Conservation (phyloP, 2,329 filamentous ascomycete species). For the Fonsecaea erecta region DNA sequence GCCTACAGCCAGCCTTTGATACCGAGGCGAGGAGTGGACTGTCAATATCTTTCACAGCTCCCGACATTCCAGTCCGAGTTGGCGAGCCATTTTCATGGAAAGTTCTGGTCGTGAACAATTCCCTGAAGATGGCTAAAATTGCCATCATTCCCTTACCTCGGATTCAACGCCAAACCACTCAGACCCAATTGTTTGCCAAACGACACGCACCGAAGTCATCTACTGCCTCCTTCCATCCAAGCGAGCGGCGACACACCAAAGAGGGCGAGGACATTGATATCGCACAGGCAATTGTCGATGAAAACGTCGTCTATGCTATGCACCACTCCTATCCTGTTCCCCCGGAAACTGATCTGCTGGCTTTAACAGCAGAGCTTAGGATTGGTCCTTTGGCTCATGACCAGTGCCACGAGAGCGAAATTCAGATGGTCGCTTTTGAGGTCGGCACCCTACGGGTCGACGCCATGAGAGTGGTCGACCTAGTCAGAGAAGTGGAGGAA, state of each 20-base stretch:
- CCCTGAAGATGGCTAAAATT: conserved; percentile 58
- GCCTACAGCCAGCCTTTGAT: conserved; percentile 21
- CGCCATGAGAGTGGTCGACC: conserved; percentile 37
- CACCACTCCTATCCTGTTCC: conserved; percentile 51
- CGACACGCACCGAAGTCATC: conserved; percentile 53
- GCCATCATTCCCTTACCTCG: conserved; percentile 58
- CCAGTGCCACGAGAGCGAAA: conserved; percentile 58
- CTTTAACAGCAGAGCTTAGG: conserved; percentile 62
- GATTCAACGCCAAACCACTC: conserved; percentile 40
- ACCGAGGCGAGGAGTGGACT: conserved; percentile 41
- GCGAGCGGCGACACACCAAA: conserved; percentile 32
- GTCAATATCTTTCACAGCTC: conserved; percentile 61
- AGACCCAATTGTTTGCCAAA: conserved; percentile 33
- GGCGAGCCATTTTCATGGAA: conserved; percentile 60
- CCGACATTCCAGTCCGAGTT: conserved; percentile 52
- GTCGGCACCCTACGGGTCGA: conserved; percentile 40
- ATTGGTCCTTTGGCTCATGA: conserved; percentile 46
- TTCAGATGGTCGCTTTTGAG: conserved; percentile 50
- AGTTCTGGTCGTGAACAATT: conserved; percentile 65
- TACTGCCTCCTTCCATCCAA: conserved; percentile 48
- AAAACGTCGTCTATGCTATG: conserved; percentile 60
- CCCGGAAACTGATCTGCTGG: conserved; percentile 59
- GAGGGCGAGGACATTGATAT: conserved; percentile 40
- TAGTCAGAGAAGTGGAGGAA: conserved; percentile 35
- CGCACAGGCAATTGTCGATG: conserved; percentile 60